Evolutionary conservation across 176 grass and related monocot genomes (phyloP).

Genomic region (Calamus simplicifolius): DNA sequence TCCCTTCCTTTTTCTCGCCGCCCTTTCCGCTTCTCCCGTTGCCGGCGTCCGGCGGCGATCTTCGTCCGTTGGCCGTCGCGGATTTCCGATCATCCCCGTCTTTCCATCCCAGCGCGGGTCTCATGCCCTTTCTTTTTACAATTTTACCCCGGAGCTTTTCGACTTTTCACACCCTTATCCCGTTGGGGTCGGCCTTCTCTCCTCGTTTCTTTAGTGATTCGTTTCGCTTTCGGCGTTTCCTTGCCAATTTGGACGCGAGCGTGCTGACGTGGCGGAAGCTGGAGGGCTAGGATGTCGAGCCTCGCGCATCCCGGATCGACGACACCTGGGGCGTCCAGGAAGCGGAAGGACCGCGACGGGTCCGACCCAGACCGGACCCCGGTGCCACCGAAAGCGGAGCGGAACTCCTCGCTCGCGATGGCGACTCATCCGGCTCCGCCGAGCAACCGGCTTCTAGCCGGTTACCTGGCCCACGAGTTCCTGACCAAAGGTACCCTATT

Average conservation of each 20-base stretch:
- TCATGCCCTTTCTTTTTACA: too few species aligned
- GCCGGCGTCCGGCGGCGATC: neutral
- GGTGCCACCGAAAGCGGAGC: neutral
- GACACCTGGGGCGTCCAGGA: conserved; percentile 1
- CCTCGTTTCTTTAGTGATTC: too few species aligned
- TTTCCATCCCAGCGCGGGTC: too few species aligned
- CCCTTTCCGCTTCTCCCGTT: neutral
- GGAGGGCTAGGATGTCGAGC: neutral
- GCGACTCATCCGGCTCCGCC: neutral
- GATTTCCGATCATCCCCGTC: too few species aligned
- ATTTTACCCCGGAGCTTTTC: too few species aligned
- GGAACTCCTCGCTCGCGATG: neutral
- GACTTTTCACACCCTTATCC: too few species aligned
- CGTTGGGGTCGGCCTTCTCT: too few species aligned
- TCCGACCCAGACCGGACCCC: neutral
- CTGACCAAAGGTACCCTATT: conserved; percentile 30
- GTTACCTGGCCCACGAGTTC: conserved; percentile 55
- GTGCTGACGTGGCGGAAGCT: neutral
- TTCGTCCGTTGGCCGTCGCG: too few species aligned
- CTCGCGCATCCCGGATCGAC: neutral
- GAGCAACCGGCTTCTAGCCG: conserved; percentile 31
- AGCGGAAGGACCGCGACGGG: neutral
- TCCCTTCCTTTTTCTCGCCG: neutral
- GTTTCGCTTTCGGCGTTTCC: conserved; percentile 7
- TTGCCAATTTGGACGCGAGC: conserved; percentile 1